These are phyloP conservation scores for Malassezia psittaci DNA, from an alignment of 1,284 basidiomycete genomes.

Conservation along the genomic window DNA sequence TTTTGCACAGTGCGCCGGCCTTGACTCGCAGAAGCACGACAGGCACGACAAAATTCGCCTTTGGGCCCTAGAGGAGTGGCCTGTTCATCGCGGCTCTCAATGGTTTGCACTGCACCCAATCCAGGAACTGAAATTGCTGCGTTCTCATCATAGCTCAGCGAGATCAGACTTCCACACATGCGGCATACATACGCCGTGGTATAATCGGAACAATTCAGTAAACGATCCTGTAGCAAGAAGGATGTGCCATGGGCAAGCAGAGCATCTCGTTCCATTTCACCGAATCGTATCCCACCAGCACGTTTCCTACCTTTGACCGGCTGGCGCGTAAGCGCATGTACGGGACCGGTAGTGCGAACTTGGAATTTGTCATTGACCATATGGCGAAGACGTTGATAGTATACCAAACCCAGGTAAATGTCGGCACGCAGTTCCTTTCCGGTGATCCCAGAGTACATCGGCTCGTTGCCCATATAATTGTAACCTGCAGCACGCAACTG, in stretches of 20 bases:
- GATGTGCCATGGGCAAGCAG: slow-evolving; percentile 96
- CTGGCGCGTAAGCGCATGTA: slow-evolving; percentile 88
- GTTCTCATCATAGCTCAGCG: slow-evolving; percentile 56
- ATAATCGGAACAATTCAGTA: slow-evolving; percentile 99
- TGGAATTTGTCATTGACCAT: slow-evolving; percentile 99
- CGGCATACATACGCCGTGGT: slow-evolving; percentile 97
- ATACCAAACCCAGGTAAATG: slow-evolving; percentile 95
- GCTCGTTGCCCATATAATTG: slow-evolving; percentile 98
- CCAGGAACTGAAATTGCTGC: slow-evolving; percentile 10
- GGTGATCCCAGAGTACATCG: slow-evolving; percentile 99
- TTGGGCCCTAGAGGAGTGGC: slow-evolving; percentile 32
- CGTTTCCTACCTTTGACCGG: slow-evolving; percentile 99
- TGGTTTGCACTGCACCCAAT: slow-evolving; percentile 20
- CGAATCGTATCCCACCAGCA: slow-evolving; percentile 96
- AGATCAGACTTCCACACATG: slow-evolving; percentile 86
- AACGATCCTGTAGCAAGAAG: slow-evolving; percentile 89
- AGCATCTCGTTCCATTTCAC: slow-evolving; percentile 99
- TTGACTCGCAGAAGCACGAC: slow-evolving; percentile 20
- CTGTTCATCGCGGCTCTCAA: slow-evolving; percentile 17
- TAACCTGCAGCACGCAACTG: slow-evolving; percentile 88
- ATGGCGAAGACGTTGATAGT: slow-evolving; percentile 95
- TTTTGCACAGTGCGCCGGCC: background rate
- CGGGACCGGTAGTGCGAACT: slow-evolving; percentile 92
- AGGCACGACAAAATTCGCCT: slow-evolving; percentile 44
- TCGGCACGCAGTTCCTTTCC: slow-evolving; percentile 96